A percentile compares a stretch with the other conserved stretches of the same genome.
Conservation (phyloP, 108 stramenopile species). For the Nitzschia sp. region DNA sequence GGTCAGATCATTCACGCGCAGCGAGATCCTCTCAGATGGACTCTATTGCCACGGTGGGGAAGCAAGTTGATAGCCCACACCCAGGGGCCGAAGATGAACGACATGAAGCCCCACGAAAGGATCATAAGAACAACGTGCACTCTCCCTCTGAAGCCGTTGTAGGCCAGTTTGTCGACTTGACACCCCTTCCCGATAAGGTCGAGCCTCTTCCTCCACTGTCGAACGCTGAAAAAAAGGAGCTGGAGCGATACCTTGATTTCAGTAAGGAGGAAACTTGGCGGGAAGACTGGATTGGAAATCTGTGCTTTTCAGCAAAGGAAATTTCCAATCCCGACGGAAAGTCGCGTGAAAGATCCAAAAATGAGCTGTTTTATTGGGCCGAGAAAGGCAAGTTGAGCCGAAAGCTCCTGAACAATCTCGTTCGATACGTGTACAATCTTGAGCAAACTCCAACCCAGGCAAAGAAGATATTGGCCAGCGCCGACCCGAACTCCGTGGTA, state of each 20-base stretch:
- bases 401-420: slow-evolving; percentile 49
- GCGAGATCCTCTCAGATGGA: slow-evolving; percentile 1
- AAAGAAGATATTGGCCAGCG: slow-evolving; percentile 60
- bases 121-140: not conserved
- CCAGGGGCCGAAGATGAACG: not conserved
- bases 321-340: slow-evolving; percentile 55
- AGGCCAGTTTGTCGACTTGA: slow-evolving; percentile 6
- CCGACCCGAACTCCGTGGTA: slow-evolving; percentile 13
- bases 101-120: not conserved
- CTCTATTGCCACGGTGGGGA: slow-evolving; percentile 11
- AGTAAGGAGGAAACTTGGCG: slow-evolving; percentile 60
- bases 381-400: slow-evolving; percentile 43
- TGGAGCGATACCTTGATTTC: slow-evolving; percentile 37
- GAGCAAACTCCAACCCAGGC: slow-evolving; percentile 64
- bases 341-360: slow-evolving; percentile 31
- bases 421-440: slow-evolving; percentile 67
- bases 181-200: slow-evolving; percentile 10
- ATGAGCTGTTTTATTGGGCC: slow-evolving; percentile 45
- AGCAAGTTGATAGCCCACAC: not conserved
- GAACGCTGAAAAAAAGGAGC: slow-evolving; percentile 27
- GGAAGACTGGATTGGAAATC: slow-evolving; percentile 80
- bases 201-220: not conserved
- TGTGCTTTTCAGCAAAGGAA: slow-evolving; percentile 67
- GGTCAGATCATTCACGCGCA: not conserved
- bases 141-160: slow-evolving; percentile 4